Evolutionary conservation across 257 asterid species (phyloP).

Genomic region (Fraxinus pennsylvanica): DNA sequence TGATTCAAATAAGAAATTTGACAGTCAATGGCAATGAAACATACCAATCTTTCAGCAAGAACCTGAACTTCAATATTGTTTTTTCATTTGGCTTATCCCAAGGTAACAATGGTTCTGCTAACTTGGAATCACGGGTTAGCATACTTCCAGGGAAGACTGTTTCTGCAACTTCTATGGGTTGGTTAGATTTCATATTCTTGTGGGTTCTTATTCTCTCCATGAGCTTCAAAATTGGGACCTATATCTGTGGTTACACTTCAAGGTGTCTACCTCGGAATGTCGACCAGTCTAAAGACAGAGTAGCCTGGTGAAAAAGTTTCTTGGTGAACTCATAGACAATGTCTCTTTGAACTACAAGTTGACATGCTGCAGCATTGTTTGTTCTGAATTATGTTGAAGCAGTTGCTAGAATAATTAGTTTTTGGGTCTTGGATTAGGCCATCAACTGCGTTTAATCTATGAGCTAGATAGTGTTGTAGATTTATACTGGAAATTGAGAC

Average conservation of each 20-base stretch:
- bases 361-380: conserved; percentile 5
- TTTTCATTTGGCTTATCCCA: conserved; percentile 67
- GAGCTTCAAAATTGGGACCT: conserved; percentile 63
- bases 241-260: too few relatives aligned
- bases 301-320: conserved; percentile 10
- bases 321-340: background rate
- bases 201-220: conserved; percentile 63
- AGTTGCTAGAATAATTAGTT: conserved; percentile 11
- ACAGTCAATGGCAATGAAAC: conserved; percentile 28
- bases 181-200: conserved; percentile 53
- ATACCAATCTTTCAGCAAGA: conserved; percentile 46
- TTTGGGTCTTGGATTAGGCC: conserved; percentile 12
- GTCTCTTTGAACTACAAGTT: background rate
- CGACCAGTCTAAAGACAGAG: background rate
- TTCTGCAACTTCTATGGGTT: conserved; percentile 40
- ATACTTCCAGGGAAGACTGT: conserved; percentile 55
- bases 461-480: conserved; percentile 5
- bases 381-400: conserved; percentile 4
- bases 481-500: background rate
- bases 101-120: conserved; percentile 46
- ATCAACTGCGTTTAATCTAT: background rate
- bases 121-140: conserved; percentile 55
- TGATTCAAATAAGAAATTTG: conserved; percentile 52
- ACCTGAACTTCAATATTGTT: conserved; percentile 47
- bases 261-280: too few relatives aligned